These are phyloP conservation scores for Phytophthora hibernalis DNA, from an alignment of 352 stramenopile species.

Conservation along the genomic window DNA sequence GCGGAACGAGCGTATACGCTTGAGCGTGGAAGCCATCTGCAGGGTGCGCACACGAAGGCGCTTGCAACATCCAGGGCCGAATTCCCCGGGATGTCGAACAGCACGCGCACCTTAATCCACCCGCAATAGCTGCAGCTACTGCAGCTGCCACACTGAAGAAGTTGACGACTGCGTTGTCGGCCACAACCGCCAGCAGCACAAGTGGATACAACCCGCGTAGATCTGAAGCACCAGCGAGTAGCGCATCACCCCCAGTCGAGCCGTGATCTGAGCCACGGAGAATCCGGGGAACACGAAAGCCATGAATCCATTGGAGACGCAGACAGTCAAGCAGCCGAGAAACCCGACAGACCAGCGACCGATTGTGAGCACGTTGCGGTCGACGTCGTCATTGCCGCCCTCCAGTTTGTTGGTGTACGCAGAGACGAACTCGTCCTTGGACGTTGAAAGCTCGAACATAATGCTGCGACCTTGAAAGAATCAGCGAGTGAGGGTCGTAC, in stretches of 20 bases:
- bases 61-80: conserved; percentile 39
- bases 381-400: neutral
- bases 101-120: conserved; percentile 46
- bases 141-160: conserved; percentile 37
- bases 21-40: conserved; percentile 60
- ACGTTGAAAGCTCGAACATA: conserved; percentile 26
- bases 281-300: conserved; percentile 40
- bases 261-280: conserved; percentile 40
- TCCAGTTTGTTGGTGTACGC: conserved; percentile 34
- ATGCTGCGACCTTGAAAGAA: neutral
- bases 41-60: conserved; percentile 47
- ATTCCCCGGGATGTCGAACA: conserved; percentile 57
- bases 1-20: conserved; percentile 50
- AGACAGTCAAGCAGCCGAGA: conserved; percentile 33
- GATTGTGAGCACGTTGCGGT: conserved; percentile 37
- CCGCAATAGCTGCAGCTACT: conserved; percentile 10
- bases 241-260: conserved; percentile 48
- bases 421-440: conserved; percentile 30
- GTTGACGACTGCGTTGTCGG: conserved; percentile 16
- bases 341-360: conserved; percentile 31
- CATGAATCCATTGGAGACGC: conserved; percentile 50
- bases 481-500: too few species aligned
- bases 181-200: conserved; percentile 38
- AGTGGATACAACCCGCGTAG: conserved; percentile 44
- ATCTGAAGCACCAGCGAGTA: conserved; percentile 52